Percentiles rank a stretch among this genome's conserved stretches.
Conservation (phyloP, 2,329 filamentous ascomycete genomes). For the Onygenales sp. region DNA sequence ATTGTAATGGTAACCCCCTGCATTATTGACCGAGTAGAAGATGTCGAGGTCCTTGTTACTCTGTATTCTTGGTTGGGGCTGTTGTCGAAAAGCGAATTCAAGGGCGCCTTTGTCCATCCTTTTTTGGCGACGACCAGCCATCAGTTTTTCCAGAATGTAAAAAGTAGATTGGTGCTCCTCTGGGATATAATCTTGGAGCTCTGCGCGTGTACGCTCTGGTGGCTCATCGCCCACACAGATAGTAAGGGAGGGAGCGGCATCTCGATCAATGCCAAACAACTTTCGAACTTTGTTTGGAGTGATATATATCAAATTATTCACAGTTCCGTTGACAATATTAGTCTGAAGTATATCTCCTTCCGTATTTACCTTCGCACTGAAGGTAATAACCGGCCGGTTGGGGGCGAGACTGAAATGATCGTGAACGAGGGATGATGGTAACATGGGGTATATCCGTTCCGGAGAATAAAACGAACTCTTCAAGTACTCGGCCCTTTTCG, state of each 20-base stretch:
- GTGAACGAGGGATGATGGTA: conserved; percentile 42
- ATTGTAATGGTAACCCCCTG: conserved; percentile 22
- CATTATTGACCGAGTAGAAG: conserved; percentile 22
- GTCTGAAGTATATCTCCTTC: conserved; percentile 45
- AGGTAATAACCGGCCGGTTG: conserved; percentile 49
- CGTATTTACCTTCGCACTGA: conserved; percentile 47
- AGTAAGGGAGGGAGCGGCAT: conserved; percentile 12
- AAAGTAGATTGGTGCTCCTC: conserved; percentile 27
- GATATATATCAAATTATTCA: conserved; percentile 46
- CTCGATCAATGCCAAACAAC: conserved; percentile 23
- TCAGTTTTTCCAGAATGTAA: conserved; percentile 26
- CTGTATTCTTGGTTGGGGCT: conserved; percentile 15
- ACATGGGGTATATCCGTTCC: conserved; percentile 47
- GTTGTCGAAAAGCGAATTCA: conserved; percentile 17
- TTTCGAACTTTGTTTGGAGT: conserved; percentile 36
- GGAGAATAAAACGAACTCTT: conserved; percentile 45
- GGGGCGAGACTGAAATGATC: conserved; percentile 44
- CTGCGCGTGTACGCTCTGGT: conserved; percentile 13
- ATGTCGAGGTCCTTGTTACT: conserved; percentile 14
- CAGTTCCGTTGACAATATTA: conserved; percentile 43
- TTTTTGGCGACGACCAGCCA: conserved; percentile 27
- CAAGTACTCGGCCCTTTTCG: conserved; percentile 46
- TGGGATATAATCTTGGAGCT: conserved; percentile 19
- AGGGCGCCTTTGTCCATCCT: conserved; percentile 31
- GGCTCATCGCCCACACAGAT: conserved; percentile 24